Conservation (phyloP, 169 alveolate species). For the Eimeria falciformis region DNA sequence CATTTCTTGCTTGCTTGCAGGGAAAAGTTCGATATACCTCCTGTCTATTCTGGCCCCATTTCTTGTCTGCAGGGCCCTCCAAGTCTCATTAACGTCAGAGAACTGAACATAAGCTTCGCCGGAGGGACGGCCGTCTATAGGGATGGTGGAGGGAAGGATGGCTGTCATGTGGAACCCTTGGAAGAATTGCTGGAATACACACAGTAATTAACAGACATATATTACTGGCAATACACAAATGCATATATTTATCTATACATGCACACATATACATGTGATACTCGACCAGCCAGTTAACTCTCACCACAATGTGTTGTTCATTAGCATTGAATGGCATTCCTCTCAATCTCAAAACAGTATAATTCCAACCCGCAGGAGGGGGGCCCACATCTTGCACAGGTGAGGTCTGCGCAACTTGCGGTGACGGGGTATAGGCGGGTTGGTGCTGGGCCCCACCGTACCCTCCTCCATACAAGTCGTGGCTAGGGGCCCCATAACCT, state of each 20-base stretch:
- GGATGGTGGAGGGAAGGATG: slow-evolving; percentile 79
- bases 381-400: slow-evolving; percentile 72
- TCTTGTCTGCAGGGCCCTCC: slow-evolving; percentile 77
- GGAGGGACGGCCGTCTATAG: slow-evolving; percentile 82
- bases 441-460: slow-evolving; percentile 52
- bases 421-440: slow-evolving; percentile 37
- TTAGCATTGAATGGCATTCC: slow-evolving; percentile 85
- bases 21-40: slow-evolving; percentile 80
- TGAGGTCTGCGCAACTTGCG: slow-evolving; percentile 64
- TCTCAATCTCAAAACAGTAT: slow-evolving; percentile 79
- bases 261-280: not conserved
- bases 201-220: not conserved
- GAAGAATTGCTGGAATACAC: slow-evolving; percentile 75
- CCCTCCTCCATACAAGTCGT: slow-evolving; percentile 68
- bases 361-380: slow-evolving; percentile 64
- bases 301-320: slow-evolving; percentile 82
- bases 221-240: not conserved
- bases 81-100: slow-evolving; percentile 77
- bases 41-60: slow-evolving; percentile 78
- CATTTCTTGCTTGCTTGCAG: slow-evolving; percentile 81
- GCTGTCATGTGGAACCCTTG: slow-evolving; percentile 81
- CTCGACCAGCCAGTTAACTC: not conserved
- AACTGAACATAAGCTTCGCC: slow-evolving; percentile 83
- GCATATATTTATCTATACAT: not conserved
- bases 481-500: slow-evolving; percentile 48